Conservation (phyloP, 2,329 filamentous ascomycete species). For the Monilinia aucupariae region DNA sequence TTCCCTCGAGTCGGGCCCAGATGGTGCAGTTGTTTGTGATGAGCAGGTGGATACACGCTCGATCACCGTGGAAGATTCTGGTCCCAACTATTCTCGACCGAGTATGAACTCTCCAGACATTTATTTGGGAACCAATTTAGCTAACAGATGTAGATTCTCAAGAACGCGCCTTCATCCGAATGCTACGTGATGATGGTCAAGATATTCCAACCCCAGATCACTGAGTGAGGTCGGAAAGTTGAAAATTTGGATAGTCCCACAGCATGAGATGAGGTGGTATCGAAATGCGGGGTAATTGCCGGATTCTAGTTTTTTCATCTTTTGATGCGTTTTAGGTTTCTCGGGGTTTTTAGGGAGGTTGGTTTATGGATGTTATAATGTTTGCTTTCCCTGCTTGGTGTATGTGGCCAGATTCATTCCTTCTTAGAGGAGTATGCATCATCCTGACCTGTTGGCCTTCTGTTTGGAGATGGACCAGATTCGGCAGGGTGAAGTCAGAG, state of each 20-base stretch:
- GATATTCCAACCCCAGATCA: slow-evolving; percentile 19
- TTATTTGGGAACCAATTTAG: not conserved
- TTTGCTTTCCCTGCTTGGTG: not conserved
- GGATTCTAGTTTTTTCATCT: not conserved
- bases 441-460: not conserved
- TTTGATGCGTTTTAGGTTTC: not conserved
- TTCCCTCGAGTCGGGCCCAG: slow-evolving; percentile 22
- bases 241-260: slow-evolving; percentile 6
- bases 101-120: slow-evolving; percentile 23
- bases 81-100: slow-evolving; percentile 22
- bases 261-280: slow-evolving; percentile 10
- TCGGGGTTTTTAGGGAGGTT: not conserved
- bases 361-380: not conserved
- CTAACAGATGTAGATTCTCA: slow-evolving; percentile 27
- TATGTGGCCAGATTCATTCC: not conserved
- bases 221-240: slow-evolving; percentile 2
- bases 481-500: not conserved
- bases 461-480: not conserved
- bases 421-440: slow-evolving; percentile 2
- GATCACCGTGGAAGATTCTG: slow-evolving; percentile 27
- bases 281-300: slow-evolving; percentile 6
- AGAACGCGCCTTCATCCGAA: slow-evolving; percentile 29
- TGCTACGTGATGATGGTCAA: slow-evolving; percentile 31
- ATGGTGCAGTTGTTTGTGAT: slow-evolving; percentile 25
- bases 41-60: slow-evolving; percentile 31